Conservation (phyloP, 1,139 yeast genomes). For the Geotrichum cucujoidarum region DNA sequence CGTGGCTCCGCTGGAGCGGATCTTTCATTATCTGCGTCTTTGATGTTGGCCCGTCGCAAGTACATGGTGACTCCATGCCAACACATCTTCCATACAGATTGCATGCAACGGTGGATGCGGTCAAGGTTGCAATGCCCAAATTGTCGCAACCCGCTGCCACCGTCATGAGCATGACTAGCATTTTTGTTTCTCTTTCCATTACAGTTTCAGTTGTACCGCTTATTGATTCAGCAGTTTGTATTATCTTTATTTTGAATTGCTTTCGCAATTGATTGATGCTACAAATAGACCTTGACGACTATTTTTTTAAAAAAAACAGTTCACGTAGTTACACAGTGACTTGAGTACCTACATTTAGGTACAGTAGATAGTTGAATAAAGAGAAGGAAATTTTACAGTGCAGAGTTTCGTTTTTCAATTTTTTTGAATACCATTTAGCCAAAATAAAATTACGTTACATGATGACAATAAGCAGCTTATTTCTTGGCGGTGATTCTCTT, state of each 20-base stretch:
- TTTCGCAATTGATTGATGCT: not conserved
- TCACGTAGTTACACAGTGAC: too few species aligned
- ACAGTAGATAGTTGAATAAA: not conserved
- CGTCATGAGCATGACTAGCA: constrained; percentile 40
- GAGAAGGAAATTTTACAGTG: constrained; percentile 48
- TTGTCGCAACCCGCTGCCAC: constrained; percentile 81
- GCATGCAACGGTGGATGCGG: constrained; percentile 91
- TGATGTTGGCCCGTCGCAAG: constrained; percentile 37
- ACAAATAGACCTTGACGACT: too few species aligned
- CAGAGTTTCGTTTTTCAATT: not conserved
- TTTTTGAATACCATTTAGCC: not conserved
- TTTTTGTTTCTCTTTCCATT: too few species aligned
- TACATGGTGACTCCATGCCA: constrained; percentile 93
- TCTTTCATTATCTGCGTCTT: constrained; percentile 33
- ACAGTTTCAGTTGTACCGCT: too few species aligned
- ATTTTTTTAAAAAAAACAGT: too few species aligned
- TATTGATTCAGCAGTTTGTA: not conserved
- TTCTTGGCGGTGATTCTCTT: constrained; percentile 99
- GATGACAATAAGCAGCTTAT: constrained; percentile 44
- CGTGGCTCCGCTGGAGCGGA: constrained; percentile 25
- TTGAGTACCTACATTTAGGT: too few species aligned
- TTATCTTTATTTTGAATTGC: too few species aligned
- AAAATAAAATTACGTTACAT: constrained; percentile 6
- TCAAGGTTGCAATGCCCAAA: constrained; percentile 91
- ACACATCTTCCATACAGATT: constrained; percentile 82